phyloP scores from a whole-genome alignment of 495 filamentous ascomycete genomes.

The Bombardia bombarda region DNA sequence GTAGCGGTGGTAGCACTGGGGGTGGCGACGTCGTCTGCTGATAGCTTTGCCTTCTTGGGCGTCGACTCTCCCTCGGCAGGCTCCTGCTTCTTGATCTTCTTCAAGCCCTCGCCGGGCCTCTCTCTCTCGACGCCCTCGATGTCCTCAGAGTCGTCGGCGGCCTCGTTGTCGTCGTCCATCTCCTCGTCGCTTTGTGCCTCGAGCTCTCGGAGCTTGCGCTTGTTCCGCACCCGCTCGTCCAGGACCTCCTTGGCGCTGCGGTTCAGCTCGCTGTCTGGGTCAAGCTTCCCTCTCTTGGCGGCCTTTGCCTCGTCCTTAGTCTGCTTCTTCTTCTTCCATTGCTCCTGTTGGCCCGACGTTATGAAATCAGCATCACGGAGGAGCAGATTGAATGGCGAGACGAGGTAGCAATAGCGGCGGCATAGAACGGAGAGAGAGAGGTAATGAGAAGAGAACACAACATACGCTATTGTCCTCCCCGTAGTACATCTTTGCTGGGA shows the following conservation, averaged over 20 bases:
- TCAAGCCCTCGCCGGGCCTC: constrained; percentile 46
- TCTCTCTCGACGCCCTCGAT: constrained; percentile 41
- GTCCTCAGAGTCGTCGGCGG: constrained; percentile 29
- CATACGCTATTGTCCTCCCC: constrained; percentile 78
- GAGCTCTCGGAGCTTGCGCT: constrained; percentile 44
- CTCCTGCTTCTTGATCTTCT: constrained; percentile 37
- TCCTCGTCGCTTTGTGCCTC: constrained; percentile 20
- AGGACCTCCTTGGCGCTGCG: constrained; percentile 78
- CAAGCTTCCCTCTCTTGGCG: constrained; percentile 73
- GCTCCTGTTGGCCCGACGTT: constrained; percentile 46
- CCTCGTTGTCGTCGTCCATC: constrained; percentile 23
- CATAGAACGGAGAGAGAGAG: too few relatives aligned
- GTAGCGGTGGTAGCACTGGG: background rate
- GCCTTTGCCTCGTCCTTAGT: constrained; percentile 73
- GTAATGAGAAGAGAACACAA: constrained; percentile 15
- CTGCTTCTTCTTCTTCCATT: constrained; percentile 84
- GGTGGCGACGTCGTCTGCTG: background rate
- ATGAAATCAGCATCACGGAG: constrained; percentile 10
- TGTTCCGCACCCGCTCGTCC: constrained; percentile 68
- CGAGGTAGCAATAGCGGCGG: too few relatives aligned
- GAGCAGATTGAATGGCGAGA: too few relatives aligned
- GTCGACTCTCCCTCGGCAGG: constrained; percentile 34
- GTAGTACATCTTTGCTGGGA: constrained; percentile 89
- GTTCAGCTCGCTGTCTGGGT: constrained; percentile 63
- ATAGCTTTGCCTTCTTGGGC: constrained; percentile 26